These are phyloP conservation scores for Nelumbo lutea DNA, from an alignment of 164 flowering plant species.

Conservation along the genomic window DNA sequence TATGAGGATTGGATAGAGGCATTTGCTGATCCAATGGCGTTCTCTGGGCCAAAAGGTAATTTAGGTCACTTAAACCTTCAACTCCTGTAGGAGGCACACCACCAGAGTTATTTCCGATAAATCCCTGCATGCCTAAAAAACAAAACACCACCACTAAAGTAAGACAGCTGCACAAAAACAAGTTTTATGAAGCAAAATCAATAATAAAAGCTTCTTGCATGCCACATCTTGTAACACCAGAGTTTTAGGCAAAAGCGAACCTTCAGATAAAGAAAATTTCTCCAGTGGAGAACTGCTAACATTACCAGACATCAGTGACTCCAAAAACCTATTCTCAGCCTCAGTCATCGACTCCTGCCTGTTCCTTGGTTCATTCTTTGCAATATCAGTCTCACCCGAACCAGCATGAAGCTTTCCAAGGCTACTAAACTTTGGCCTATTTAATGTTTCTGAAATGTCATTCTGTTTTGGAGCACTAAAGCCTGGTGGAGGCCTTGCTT, in stretches of 20 bases:
- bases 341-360: slow-evolving; percentile 49
- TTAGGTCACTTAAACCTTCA: slow-evolving; percentile 50
- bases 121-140: slow-evolving; percentile 60
- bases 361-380: slow-evolving; percentile 45
- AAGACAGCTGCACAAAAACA: no score
- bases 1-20: slow-evolving; percentile 51
- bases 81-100: slow-evolving; percentile 37
- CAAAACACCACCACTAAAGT: not conserved
- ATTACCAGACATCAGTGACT: slow-evolving; percentile 84
- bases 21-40: slow-evolving; percentile 68
- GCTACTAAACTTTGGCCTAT: slow-evolving; percentile 31
- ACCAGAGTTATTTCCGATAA: slow-evolving; percentile 41
- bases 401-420: slow-evolving; percentile 40
- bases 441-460: slow-evolving; percentile 46
- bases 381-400: slow-evolving; percentile 42
- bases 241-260: slow-evolving; percentile 25
- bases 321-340: slow-evolving; percentile 82
- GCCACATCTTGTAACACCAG: not conserved
- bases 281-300: slow-evolving; percentile 38
- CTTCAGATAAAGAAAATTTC: slow-evolving; percentile 48
- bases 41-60: slow-evolving; percentile 57
- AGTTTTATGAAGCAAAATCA: not conserved
- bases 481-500: slow-evolving; percentile 96
- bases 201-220: not conserved
- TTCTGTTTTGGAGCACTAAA: slow-evolving; percentile 54